These are phyloP conservation scores for Trichophyton rubrum DNA, from an alignment of 2,329 filamentous ascomycete species.

Conservation along the genomic window DNA sequence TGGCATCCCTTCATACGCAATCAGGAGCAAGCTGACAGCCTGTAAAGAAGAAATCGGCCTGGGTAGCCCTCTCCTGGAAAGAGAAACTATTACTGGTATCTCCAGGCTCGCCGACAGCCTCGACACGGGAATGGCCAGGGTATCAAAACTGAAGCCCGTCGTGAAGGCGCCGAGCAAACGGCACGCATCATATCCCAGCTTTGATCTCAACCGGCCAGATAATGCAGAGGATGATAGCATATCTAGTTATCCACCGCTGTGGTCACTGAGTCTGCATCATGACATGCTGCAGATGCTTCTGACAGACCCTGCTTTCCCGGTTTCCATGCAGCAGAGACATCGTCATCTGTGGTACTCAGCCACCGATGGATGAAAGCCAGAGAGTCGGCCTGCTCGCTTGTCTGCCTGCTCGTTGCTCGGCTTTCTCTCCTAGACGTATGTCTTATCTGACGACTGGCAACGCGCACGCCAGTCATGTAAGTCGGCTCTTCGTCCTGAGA, in stretches of 20 bases:
- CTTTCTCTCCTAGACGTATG: background rate
- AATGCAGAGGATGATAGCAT: background rate
- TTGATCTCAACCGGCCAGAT: background rate
- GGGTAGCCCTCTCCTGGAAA: background rate
- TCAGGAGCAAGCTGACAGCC: background rate
- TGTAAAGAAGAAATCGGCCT: background rate
- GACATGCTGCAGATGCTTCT: background rate
- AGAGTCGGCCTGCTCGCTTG: background rate
- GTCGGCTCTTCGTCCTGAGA: background rate
- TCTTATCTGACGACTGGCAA: background rate
- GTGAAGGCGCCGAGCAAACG: no score
- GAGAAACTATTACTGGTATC: background rate
- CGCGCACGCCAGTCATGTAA: background rate
- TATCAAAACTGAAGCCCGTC: no score
- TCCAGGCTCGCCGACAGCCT: background rate
- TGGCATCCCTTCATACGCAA: background rate
- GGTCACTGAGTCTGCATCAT: background rate
- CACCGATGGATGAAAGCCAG: no score
- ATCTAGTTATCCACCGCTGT: no score
- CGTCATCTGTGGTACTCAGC: conserved; percentile 1
- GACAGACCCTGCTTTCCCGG: background rate
- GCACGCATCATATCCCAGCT: background rate
- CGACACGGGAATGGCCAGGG: no score
- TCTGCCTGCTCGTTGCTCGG: background rate
- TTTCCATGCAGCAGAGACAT: background rate